Conservation (phyloP, 2,329 filamentous ascomycete species). For the Ustilaginoidea virens region DNA sequence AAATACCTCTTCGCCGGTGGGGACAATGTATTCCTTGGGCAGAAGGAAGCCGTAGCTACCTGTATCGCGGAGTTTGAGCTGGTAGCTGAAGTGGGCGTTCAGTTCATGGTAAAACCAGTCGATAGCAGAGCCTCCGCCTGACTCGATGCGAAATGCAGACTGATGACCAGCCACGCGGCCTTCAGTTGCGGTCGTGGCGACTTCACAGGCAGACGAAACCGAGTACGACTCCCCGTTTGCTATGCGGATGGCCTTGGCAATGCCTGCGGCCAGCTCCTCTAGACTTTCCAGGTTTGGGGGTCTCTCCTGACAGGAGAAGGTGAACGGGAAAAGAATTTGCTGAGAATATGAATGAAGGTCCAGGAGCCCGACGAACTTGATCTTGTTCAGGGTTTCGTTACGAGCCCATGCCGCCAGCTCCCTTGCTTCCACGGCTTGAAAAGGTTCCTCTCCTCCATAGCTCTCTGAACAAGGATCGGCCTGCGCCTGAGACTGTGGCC, state of each 20-base stretch:
- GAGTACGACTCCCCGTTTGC: constrained; percentile 61
- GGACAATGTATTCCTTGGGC: constrained; percentile 73
- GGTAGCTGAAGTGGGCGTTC: constrained; percentile 70
- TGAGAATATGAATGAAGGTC: constrained; percentile 94
- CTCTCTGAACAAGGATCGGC: constrained; percentile 81
- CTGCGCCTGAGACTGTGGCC: constrained; percentile 39
- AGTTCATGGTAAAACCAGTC: constrained; percentile 95
- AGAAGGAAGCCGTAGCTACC: constrained; percentile 90
- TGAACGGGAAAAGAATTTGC: constrained; percentile 84
- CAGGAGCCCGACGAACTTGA: constrained; percentile 67
- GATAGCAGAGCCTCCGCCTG: constrained; percentile 69
- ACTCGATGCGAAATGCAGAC: constrained; percentile 41
- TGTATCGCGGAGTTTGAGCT: constrained; percentile 85
- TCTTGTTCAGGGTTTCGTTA: constrained; percentile 60
- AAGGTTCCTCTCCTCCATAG: constrained; percentile 70
- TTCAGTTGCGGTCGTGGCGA: constrained; percentile 34
- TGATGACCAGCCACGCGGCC: constrained; percentile 10
- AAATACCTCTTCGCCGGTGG: constrained; percentile 77
- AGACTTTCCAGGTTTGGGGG: constrained; percentile 86
- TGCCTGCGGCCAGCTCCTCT: constrained; percentile 72
- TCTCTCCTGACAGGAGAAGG: constrained; percentile 61
- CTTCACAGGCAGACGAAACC: constrained; percentile 76
- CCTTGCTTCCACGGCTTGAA: constrained; percentile 67
- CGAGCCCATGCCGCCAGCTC: constrained; percentile 67
- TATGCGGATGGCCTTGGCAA: constrained; percentile 79